Conservation (phyloP, 2,329 filamentous ascomycete species). For the Trichoderma simmonsii region DNA sequence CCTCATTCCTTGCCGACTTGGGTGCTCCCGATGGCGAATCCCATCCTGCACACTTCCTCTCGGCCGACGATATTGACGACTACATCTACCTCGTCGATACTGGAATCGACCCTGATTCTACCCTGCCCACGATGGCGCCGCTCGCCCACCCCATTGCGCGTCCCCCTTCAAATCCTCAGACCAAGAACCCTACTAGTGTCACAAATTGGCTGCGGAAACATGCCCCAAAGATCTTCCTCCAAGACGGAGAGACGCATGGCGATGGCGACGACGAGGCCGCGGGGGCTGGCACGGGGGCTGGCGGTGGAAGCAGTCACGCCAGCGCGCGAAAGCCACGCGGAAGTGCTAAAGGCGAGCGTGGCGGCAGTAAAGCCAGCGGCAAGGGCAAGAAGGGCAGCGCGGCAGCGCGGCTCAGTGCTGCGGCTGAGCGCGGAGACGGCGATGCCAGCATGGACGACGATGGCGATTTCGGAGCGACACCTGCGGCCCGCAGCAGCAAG, state of each 20-base stretch:
- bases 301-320: constrained; percentile 22
- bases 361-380: constrained; percentile 40
- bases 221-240: constrained; percentile 78
- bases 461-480: constrained; percentile 33
- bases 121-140: constrained; percentile 51
- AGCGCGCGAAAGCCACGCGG: constrained; percentile 37
- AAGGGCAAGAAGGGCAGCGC: constrained; percentile 36
- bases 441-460: constrained; percentile 42
- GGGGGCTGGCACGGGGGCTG: not conserved
- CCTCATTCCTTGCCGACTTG: constrained; percentile 52
- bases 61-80: constrained; percentile 68
- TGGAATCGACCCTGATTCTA: constrained; percentile 42
- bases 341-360: constrained; percentile 30
- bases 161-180: constrained; percentile 39
- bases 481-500: constrained; percentile 35
- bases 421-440: constrained; percentile 28
- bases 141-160: constrained; percentile 39
- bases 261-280: constrained; percentile 40
- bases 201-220: constrained; percentile 93
- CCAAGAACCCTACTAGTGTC: constrained; percentile 79
- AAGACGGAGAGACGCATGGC: constrained; percentile 56
- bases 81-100: constrained; percentile 66
- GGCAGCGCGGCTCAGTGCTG: constrained; percentile 24
- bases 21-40: constrained; percentile 49
- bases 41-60: constrained; percentile 64